phyloP scores from a whole-genome alignment of 352 stramenopile genomes.

The Phytopythium montanum region DNA sequence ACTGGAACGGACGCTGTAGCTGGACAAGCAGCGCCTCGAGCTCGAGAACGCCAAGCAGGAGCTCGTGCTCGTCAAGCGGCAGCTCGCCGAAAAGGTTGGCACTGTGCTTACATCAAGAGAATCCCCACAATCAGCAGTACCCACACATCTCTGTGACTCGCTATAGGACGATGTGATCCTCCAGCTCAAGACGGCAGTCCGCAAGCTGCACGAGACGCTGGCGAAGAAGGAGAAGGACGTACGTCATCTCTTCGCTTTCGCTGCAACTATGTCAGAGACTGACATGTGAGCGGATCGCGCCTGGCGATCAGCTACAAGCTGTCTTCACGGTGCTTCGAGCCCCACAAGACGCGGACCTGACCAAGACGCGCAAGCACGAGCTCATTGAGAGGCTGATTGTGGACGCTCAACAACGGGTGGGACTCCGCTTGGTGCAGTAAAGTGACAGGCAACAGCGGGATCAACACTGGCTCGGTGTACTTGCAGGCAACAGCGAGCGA shows the following conservation, averaged over 20 bases:
- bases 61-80: conserved; percentile 33
- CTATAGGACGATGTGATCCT: conserved; percentile 47
- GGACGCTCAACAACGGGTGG: conserved; percentile 53
- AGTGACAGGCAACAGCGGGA: neutral
- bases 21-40: conserved; percentile 49
- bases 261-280: neutral
- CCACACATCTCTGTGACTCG: too few relatives aligned
- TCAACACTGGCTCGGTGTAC: neutral
- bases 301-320: conserved; percentile 34
- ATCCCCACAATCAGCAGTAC: neutral
- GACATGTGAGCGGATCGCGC: neutral
- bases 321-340: conserved; percentile 53
- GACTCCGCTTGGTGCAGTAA: neutral
- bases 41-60: conserved; percentile 59
- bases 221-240: conserved; percentile 68
- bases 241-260: neutral
- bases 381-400: conserved; percentile 58
- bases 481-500: conserved; percentile 49
- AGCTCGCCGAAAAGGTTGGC: conserved; percentile 36
- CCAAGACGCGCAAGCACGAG: conserved; percentile 54
- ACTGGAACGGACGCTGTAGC: conserved; percentile 13
- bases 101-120: neutral
- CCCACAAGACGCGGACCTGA: conserved; percentile 57
- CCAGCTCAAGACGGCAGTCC: conserved; percentile 51
- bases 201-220: conserved; percentile 52